Evolutionary conservation across 78 protist genomes (phyloP).

Genomic region (Tieghemostelium lacteum): DNA sequence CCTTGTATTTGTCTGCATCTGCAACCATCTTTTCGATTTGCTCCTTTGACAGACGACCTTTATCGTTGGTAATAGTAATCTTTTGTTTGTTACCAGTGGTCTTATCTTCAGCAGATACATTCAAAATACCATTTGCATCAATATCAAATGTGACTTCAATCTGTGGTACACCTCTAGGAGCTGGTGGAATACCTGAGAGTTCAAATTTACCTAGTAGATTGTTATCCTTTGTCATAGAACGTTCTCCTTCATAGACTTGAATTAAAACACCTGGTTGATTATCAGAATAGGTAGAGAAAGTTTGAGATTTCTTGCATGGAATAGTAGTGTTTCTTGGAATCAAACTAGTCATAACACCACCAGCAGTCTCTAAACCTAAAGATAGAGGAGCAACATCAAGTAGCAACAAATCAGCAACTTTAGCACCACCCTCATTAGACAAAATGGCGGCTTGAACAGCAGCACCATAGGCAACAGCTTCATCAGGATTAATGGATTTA

Average conservation of each 20-base stretch:
- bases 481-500: no score
- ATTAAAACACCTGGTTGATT: constrained; percentile 88
- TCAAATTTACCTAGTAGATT: no score
- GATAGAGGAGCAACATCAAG: constrained; percentile 97
- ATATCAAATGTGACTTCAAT: no score
- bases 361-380: constrained; percentile 98
- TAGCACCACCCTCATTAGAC: constrained; percentile 88
- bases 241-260: constrained; percentile 94
- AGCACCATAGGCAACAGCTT: constrained; percentile 94
- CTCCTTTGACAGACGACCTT: constrained; percentile 90
- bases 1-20: constrained; percentile 95
- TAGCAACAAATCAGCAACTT: constrained; percentile 85
- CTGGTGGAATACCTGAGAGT: constrained; percentile 94
- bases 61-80: constrained; percentile 86
- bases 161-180: constrained; percentile 93
- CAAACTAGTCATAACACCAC: constrained; percentile 95
- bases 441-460: constrained; percentile 95
- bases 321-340: constrained; percentile 95
- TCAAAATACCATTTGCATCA: constrained; percentile 94
- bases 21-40: constrained; percentile 96
- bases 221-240: constrained; percentile 88
- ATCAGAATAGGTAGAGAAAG: constrained; percentile 94
- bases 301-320: constrained; percentile 95
- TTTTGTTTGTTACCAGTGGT: constrained; percentile 88
- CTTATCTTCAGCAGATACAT: constrained; percentile 97